phyloP scores from a whole-genome alignment of 192 early-diverging fungal genomes.

The Helicostylum pulchrum region DNA sequence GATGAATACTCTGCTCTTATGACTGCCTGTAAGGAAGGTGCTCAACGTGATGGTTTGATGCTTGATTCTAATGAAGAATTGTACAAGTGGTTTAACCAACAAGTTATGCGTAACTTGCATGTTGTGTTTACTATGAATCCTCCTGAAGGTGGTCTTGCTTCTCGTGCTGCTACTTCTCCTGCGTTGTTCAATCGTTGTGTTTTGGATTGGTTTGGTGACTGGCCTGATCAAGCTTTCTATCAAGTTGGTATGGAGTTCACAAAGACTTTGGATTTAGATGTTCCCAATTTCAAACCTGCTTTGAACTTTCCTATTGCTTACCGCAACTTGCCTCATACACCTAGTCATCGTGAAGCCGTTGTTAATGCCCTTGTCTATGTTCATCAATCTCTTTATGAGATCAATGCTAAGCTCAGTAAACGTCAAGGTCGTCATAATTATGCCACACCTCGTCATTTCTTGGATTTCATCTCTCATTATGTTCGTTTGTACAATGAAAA shows the following conservation, averaged over 20 bases:
- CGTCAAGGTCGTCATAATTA: slow-evolving; percentile 80
- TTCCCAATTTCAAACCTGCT: slow-evolving; percentile 64
- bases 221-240: slow-evolving; percentile 96
- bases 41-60: slow-evolving; percentile 88
- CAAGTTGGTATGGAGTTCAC: slow-evolving; percentile 99
- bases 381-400: slow-evolving; percentile 84
- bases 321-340: slow-evolving; percentile 63
- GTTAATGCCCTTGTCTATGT: slow-evolving; percentile 91
- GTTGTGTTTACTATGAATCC: slow-evolving; percentile 99
- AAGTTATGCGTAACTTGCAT: slow-evolving; percentile 95
- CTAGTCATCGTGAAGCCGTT: slow-evolving; percentile 79
- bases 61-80: slow-evolving; percentile 93
- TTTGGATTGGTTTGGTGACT: slow-evolving; percentile 99
- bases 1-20: slow-evolving; percentile 94
- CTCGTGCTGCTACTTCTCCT: slow-evolving; percentile 94
- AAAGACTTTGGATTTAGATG: slow-evolving; percentile 81
- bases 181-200: slow-evolving; percentile 99
- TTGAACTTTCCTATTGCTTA: slow-evolving; percentile 74
- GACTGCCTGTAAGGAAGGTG: slow-evolving; percentile 93
- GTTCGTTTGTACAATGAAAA: slow-evolving; percentile 87
- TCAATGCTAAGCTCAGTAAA: slow-evolving; percentile 81
- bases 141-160: slow-evolving; percentile 85
- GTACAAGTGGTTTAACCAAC: slow-evolving; percentile 96
- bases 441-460: slow-evolving; percentile 96
- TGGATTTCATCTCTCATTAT: slow-evolving; percentile 97